Percentiles rank a stretch among this genome's conserved stretches.
Evolutionary conservation across 2,329 filamentous ascomycete species (phyloP).

Genomic region (Xylariales sp.): DNA sequence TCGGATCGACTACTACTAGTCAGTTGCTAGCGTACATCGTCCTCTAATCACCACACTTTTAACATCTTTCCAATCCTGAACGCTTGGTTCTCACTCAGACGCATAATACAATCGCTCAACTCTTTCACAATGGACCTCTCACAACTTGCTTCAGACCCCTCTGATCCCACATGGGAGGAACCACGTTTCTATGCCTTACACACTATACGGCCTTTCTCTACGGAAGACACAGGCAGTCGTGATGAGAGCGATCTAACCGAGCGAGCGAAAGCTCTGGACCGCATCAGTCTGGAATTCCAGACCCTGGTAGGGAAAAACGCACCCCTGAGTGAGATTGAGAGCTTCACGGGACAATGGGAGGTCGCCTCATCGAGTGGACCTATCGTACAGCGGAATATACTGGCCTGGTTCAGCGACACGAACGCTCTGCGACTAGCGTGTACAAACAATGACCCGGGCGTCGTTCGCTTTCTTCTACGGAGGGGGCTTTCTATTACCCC

Average conservation of each 20-base stretch:
- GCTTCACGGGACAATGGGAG: neutral
- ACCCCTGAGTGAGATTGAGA: neutral
- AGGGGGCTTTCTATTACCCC: constrained; percentile 3
- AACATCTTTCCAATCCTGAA: neutral
- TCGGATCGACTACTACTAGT: neutral
- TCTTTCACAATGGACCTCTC: neutral
- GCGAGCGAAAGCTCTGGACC: neutral
- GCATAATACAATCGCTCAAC: too few species aligned
- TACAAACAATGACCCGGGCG: neutral
- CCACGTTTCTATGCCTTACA: neutral
- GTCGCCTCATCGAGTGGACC: neutral
- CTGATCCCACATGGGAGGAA: constrained; percentile 3
- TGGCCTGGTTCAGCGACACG: neutral
- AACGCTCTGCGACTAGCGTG: neutral
- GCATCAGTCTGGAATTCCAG: neutral
- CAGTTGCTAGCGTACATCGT: neutral
- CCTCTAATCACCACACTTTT: neutral
- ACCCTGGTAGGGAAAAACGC: neutral
- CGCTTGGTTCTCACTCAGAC: neutral
- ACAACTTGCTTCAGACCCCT: neutral
- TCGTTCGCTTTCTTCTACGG: neutral
- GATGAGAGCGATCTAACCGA: neutral
- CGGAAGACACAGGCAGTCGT: neutral
- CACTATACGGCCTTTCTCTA: constrained; percentile 1
- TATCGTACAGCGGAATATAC: constrained; percentile 4